Percentiles rank a stretch among this genome's conserved stretches.
phyloP scores from a whole-genome alignment of 2,329 filamentous ascomycete genomes.

The Penicillium brasilianum region DNA sequence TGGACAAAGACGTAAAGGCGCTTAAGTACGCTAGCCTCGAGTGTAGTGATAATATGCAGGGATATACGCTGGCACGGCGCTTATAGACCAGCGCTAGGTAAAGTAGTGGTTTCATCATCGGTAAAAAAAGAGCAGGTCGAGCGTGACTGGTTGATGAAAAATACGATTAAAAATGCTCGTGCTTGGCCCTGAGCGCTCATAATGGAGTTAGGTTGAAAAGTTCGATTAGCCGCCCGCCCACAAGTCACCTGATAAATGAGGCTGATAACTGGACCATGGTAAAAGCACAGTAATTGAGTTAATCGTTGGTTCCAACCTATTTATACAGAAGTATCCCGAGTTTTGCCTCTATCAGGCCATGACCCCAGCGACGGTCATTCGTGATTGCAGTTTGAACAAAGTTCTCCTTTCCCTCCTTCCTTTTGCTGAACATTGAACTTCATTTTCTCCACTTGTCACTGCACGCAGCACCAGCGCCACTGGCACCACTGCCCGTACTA shows the following conservation, averaged over 20 bases:
- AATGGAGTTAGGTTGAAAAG: not conserved
- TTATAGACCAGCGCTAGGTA: not conserved
- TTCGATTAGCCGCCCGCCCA: not conserved
- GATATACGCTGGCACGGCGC: not conserved
- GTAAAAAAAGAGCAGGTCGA: not conserved
- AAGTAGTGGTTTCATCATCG: not conserved
- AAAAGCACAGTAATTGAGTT: too few species aligned
- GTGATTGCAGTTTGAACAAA: too few species aligned
- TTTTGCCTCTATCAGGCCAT: too few species aligned
- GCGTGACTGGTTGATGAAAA: not conserved
- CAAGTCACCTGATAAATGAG: not conserved
- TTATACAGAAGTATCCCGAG: too few species aligned
- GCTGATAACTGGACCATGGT: too few species aligned
- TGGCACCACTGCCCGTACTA: too few species aligned
- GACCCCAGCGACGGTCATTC: too few species aligned
- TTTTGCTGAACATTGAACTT: too few species aligned
- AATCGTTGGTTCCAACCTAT: too few species aligned
- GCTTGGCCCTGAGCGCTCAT: not conserved
- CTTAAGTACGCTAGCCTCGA: not conserved
- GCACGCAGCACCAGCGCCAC: too few species aligned
- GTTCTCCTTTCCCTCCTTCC: too few species aligned
- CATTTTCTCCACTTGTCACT: too few species aligned
- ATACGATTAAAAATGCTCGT: not conserved
- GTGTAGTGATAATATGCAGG: not conserved
- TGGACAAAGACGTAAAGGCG: not conserved